A percentile compares a stretch with the other conserved stretches of the same genome.
These are phyloP conservation scores for Pseudopithomyces chartarum DNA, from an alignment of 2,329 filamentous ascomycete species.

Conservation along the genomic window DNA sequence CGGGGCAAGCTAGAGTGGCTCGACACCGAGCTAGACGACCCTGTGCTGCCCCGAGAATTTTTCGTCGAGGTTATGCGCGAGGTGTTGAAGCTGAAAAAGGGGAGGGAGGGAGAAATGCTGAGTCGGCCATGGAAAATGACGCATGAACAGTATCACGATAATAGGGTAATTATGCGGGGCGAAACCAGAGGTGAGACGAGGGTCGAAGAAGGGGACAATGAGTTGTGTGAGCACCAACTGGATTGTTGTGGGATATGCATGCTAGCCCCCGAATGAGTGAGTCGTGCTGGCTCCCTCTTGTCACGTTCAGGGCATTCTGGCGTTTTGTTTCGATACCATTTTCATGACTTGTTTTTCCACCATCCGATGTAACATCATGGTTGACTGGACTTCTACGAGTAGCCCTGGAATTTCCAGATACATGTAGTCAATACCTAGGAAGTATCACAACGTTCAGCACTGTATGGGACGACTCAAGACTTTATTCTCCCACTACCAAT, in stretches of 20 bases:
- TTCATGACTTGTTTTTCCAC: no score
- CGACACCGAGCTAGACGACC: constrained; percentile 10
- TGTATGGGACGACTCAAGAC: no score
- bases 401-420: no score
- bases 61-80: constrained; percentile 9
- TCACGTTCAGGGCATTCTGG: neutral
- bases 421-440: no score
- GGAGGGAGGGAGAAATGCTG: constrained; percentile 4
- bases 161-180: neutral
- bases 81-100: constrained; percentile 9
- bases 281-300: neutral
- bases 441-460: no score
- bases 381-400: no score
- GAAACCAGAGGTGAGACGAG: neutral
- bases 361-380: no score
- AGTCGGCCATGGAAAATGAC: constrained; percentile 17
- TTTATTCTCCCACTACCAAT: no score
- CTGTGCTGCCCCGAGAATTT: constrained; percentile 14
- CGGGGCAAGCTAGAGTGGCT: constrained; percentile 25
- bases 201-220: neutral
- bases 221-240: neutral
- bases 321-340: no score
- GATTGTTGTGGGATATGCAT: neutral
- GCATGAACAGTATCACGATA: constrained; percentile 19
- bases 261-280: neutral